phyloP scores from a whole-genome alignment of 495 filamentous ascomycete species.

The Talaromyces ruber region DNA sequence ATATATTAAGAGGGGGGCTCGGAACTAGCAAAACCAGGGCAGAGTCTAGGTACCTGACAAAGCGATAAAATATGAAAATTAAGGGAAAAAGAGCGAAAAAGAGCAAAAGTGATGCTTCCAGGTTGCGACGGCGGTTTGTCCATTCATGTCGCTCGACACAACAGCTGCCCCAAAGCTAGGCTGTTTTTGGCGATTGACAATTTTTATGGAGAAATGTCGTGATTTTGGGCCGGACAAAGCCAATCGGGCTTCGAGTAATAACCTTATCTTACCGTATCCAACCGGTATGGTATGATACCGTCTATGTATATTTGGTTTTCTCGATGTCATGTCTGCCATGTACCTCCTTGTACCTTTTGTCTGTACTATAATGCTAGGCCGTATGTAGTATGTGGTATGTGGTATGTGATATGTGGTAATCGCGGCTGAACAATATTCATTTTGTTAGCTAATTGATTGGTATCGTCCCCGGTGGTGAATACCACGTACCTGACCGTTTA shows the following conservation, averaged over 20 bases:
- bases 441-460: not conserved
- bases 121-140: not conserved
- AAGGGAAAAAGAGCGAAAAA: slow-evolving; percentile 9
- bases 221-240: slow-evolving; percentile 30
- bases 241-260: not conserved
- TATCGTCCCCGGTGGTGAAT: not conserved
- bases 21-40: not conserved
- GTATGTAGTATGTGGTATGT: no score
- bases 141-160: slow-evolving; percentile 9
- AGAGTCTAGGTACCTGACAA: not conserved
- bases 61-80: slow-evolving; percentile 1
- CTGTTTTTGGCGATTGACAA: slow-evolving; percentile 35
- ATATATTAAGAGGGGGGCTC: slow-evolving; percentile 1
- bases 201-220: slow-evolving; percentile 44
- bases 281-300: not conserved
- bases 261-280: not conserved
- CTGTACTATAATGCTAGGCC: not conserved
- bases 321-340: not conserved
- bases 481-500: not conserved
- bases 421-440: not conserved
- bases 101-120: slow-evolving; percentile 11
- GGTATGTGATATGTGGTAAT: no score
- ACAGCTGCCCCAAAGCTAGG: not conserved
- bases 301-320: not conserved
- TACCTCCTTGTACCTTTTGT: not conserved